phyloP scores from a whole-genome alignment of 1,284 basidiomycete species.

The Athelia psychrophila region DNA sequence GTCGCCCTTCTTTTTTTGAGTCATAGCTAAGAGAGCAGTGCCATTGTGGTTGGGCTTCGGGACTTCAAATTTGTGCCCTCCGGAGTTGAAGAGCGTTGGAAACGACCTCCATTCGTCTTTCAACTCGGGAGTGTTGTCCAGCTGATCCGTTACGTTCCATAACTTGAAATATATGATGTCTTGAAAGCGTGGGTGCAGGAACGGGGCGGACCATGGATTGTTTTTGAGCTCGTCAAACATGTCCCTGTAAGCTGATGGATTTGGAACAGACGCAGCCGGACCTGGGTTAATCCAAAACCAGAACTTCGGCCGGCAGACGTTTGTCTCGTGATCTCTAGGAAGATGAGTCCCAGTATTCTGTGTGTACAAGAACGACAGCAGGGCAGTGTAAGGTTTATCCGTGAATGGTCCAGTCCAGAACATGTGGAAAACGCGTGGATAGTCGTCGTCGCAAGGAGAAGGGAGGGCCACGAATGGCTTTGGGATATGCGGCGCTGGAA shows the following conservation, averaged over 20 bases:
- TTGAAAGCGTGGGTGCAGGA: conserved; percentile 72
- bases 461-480: conserved; percentile 40
- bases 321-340: conserved; percentile 30
- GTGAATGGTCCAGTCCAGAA: conserved; percentile 84
- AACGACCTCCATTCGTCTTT: conserved; percentile 65
- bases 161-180: conserved; percentile 77
- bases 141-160: conserved; percentile 82
- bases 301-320: conserved; percentile 64
- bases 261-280: conserved; percentile 36
- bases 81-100: conserved; percentile 65
- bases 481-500: conserved; percentile 23
- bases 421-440: conserved; percentile 77
- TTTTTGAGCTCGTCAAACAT: conserved; percentile 59
- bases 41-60: conserved; percentile 34
- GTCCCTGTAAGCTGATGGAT: conserved; percentile 53
- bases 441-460: conserved; percentile 63
- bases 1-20: conserved; percentile 14
- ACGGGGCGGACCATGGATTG: conserved; percentile 75
- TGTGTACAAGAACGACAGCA: conserved; percentile 76
- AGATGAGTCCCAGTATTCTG: conserved; percentile 74
- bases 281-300: conserved; percentile 84
- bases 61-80: conserved; percentile 44
- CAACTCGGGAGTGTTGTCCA: conserved; percentile 62
- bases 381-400: conserved; percentile 77
- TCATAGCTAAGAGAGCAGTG: conserved; percentile 1